Percentiles rank a stretch among this genome's conserved stretches.
These are phyloP conservation scores for Comarum palustre DNA, from an alignment of 306 rosid species.

Conservation along the genomic window DNA sequence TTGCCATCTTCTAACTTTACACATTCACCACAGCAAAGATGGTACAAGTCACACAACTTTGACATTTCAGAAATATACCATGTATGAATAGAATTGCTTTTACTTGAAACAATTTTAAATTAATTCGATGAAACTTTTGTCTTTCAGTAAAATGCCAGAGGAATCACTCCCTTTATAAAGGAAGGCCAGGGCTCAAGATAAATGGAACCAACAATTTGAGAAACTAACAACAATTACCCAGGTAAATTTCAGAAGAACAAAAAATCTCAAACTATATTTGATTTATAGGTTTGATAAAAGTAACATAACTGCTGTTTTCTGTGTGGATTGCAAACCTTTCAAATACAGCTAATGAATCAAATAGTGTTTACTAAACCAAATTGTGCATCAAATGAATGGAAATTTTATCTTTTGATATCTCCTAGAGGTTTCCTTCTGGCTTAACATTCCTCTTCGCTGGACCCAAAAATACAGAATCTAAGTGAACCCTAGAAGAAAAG, in stretches of 20 bases:
- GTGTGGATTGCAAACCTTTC: neutral
- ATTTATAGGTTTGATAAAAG: neutral
- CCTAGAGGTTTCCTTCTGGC: neutral
- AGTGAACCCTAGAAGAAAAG: neutral
- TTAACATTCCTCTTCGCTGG: neutral
- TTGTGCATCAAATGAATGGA: neutral
- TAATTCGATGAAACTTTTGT: neutral
- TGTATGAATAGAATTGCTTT: neutral
- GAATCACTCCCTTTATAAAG: neutral
- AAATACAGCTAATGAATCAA: neutral
- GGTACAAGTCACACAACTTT: slow-evolving; percentile 29
- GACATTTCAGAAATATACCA: neutral
- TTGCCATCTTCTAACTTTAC: slow-evolving; percentile 92
- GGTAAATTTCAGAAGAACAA: neutral
- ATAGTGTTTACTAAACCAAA: neutral
- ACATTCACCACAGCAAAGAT: slow-evolving; percentile 37
- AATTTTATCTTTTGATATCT: neutral
- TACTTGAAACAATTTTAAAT: neutral
- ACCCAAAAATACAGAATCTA: neutral
- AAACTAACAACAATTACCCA: neutral
- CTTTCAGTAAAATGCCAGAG: neutral
- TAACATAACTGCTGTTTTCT: neutral
- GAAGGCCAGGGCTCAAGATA: neutral
- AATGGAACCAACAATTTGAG: neutral
- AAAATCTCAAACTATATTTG: neutral